Evolutionary conservation across 1,139 yeast genomes (phyloP).

Genomic region (Saccharomyces hybrid): DNA sequence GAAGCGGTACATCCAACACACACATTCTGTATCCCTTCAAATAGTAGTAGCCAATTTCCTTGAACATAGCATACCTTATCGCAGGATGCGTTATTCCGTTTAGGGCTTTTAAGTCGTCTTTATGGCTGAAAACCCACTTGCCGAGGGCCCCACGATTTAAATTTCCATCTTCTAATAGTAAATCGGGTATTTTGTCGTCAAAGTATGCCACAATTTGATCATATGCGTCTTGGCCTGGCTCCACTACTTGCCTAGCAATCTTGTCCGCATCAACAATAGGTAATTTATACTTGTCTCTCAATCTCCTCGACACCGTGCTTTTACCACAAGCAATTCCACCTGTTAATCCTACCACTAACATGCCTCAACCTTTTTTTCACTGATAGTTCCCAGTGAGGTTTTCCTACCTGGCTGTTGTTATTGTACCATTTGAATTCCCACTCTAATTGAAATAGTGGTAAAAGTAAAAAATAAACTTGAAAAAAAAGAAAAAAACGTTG

Average conservation of each 20-base stretch:
- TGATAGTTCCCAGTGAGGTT: background rate
- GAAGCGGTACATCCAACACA: constrained; percentile 79
- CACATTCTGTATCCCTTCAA: constrained; percentile 46
- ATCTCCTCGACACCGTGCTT: constrained; percentile 69
- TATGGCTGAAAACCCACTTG: constrained; percentile 64
- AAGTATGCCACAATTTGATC: constrained; percentile 56
- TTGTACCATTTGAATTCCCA: background rate
- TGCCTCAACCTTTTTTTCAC: constrained; percentile 23
- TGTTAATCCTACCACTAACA: constrained; percentile 88
- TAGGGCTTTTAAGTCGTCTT: constrained; percentile 44
- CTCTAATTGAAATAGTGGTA: background rate
- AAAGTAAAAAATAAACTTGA: background rate
- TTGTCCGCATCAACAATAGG: constrained; percentile 82
- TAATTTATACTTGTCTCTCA: constrained; percentile 45
- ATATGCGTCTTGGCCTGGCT: constrained; percentile 72
- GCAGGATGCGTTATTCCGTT: constrained; percentile 88
- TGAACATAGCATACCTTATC: constrained; percentile 59
- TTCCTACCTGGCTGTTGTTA: background rate
- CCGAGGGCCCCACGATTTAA: constrained; percentile 75
- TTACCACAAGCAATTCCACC: constrained; percentile 97
- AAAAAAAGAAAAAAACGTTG: background rate
- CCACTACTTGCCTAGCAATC: constrained; percentile 78
- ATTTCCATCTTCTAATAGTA: constrained; percentile 44
- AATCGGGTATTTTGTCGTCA: constrained; percentile 44
- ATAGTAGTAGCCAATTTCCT: constrained; percentile 55